Evolutionary conservation across 2,329 filamentous ascomycete species (phyloP), one percentile per base, ranked within the genome.

Genomic region (Neonectria punicea): DNA sequence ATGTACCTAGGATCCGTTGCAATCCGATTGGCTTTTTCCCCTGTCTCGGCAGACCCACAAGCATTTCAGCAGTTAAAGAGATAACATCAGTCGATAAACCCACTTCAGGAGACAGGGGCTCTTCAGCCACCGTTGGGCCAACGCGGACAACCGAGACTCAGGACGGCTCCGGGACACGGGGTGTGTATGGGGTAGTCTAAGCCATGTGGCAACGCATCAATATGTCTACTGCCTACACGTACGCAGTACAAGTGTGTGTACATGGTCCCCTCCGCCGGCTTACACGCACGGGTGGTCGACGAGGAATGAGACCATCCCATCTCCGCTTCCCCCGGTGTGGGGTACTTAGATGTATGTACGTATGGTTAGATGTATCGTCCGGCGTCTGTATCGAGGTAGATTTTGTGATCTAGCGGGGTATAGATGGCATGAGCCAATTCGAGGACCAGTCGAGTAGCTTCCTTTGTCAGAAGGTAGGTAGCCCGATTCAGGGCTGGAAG

Each of bases 191-290:
- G 43, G 53, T 32, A 30, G 34, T 36, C 34, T 36, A 36, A 46
- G 47, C 60, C 60, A 62, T 62, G 60, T 62, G 60, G 60, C 60
- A 62, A 39, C 30, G 55, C 36, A 32, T 41, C 32, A 14, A 32
- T 18, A 44, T 63, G 49, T 58, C 28, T 36, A 28, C 44, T 28
- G 36, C 14, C 34, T 36, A 36, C 36, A 16, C 14, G 14, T 16
- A 39, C n/a, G 8, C 6, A 20, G 9, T 43, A 28, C 34, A 36
- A 55, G 49, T 54, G 44, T 44, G 49, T 54, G 44, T 44, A 20
- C 53, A 25, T 50, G 36, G 13, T 22, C 34, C 32, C 61, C 49
- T 53, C 49, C 39, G 43, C 41, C 41, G 55, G 55, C 51, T 63
- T 58, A 54, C 43, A 49, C 47, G 55, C 32, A 63, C 49, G 22